Evolutionary conservation across 2,329 filamentous ascomycete species (phyloP).

Genomic region (Aspergillus awamori): DNA sequence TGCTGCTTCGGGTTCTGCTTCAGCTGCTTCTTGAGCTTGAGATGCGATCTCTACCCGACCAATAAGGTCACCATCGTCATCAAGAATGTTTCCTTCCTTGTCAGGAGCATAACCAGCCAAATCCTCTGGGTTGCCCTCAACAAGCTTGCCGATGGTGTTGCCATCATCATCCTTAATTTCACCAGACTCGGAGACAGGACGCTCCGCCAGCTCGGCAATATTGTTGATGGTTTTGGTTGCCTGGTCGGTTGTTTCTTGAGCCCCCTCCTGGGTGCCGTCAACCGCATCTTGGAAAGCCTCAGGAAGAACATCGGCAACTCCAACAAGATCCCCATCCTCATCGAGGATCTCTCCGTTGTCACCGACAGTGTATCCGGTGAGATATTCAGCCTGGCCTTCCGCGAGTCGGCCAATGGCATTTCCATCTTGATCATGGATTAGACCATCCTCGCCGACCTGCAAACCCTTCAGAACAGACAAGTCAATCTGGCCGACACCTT

Average conservation of each 20-base stretch:
- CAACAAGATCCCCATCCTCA: slow-evolving; percentile 40
- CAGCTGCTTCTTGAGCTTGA: slow-evolving; percentile 41
- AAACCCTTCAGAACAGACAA: slow-evolving; percentile 45
- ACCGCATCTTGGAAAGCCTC: slow-evolving; percentile 24
- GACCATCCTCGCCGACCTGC: slow-evolving; percentile 40
- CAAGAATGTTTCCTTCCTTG: slow-evolving; percentile 39
- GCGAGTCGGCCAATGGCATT: slow-evolving; percentile 41
- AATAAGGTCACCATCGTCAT: slow-evolving; percentile 39
- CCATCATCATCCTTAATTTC: slow-evolving; percentile 24
- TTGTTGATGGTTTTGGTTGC: neutral
- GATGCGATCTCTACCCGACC: slow-evolving; percentile 40
- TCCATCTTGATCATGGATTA: slow-evolving; percentile 41
- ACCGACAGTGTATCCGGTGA: slow-evolving; percentile 44
- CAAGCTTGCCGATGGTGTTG: slow-evolving; percentile 30
- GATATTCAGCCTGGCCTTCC: slow-evolving; percentile 44
- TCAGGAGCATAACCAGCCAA: slow-evolving; percentile 45
- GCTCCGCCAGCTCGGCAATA: neutral
- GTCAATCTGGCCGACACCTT: slow-evolving; percentile 23
- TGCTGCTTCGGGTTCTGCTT: slow-evolving; percentile 30
- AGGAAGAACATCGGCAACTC: slow-evolving; percentile 37
- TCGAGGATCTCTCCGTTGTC: slow-evolving; percentile 41
- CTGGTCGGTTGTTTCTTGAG: neutral
- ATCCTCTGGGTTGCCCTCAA: slow-evolving; percentile 45
- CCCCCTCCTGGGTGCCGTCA: neutral
- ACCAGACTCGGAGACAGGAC: neutral